A percentile compares a stretch with the other conserved stretches of the same genome.
Evolutionary conservation across 2,329 filamentous ascomycete species (phyloP).

Genomic region (Achaetomium macrosporum): DNA sequence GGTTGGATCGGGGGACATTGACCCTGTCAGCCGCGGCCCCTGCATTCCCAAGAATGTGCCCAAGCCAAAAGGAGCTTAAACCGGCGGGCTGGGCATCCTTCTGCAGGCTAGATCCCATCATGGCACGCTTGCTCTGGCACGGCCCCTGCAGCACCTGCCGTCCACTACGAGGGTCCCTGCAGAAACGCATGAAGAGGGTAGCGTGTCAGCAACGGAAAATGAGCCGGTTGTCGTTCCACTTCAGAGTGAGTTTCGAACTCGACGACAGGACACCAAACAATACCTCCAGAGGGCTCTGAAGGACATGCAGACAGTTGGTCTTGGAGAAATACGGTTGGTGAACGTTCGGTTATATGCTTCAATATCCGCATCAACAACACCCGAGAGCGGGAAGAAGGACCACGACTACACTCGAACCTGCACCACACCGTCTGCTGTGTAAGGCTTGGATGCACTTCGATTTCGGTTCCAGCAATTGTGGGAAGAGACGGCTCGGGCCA

Average conservation of each 20-base stretch:
- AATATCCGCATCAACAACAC: neutral
- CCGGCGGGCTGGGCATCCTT: conserved; percentile 7
- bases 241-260: neutral
- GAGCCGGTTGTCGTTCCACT: too few species aligned
- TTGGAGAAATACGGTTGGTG: conserved; percentile 1
- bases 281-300: too few species aligned
- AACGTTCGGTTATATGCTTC: conserved; percentile 1
- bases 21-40: conserved; percentile 16
- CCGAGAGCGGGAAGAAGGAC: neutral
- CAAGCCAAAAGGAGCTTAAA: conserved; percentile 6
- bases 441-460: neutral
- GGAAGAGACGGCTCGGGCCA: neutral
- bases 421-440: conserved; percentile 5
- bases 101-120: conserved; percentile 9
- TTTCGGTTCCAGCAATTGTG: conserved; percentile 5
- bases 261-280: too few species aligned
- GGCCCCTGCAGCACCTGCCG: conserved; percentile 5
- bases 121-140: neutral
- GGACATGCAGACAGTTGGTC: too few species aligned
- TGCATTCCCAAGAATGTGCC: conserved; percentile 7
- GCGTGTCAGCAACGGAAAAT: too few species aligned
- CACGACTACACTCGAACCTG: conserved; percentile 1
- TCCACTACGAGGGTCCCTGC: too few species aligned
- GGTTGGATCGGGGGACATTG: conserved; percentile 16
- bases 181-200: too few species aligned